Evolutionary conservation across 148 eudicot species (phyloP), one percentile per base, ranked within the genome.

Genomic region (Rheum nobile): DNA sequence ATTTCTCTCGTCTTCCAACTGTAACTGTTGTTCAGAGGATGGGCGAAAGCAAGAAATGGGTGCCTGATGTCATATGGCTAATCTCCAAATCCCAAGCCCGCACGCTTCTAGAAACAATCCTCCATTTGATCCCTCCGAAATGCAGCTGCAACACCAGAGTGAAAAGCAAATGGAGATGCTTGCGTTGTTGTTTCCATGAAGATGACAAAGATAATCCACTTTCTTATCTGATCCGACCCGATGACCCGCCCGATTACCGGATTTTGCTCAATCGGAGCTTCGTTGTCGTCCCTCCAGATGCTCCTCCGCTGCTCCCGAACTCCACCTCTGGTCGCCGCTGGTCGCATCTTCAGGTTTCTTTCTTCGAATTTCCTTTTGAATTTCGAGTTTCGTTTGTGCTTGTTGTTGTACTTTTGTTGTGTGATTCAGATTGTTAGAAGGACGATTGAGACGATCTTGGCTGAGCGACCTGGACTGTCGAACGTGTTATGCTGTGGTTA

Each of bases 401-500:
- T 57, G 61, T 8, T 54, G 28, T 7, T 52, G 22, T 16, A 6
- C 37, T 52, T 19, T 12, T 11, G 6, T 74, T 22, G 6, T 37
- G 34, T 32, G 46, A 32, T 21, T 72, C 83, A 94, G 98, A 85
- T 91, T 88, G 93, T 91, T 35, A 76, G 79, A 46, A 80, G 89
- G 83, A 79, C 81, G 34, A 86, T 86, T 50, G 86, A 89, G 76
- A 75, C 79, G 47, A 75, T 72, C 37, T 73, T 80, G 61, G 41
- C 22, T 12, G 77, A 88, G 71, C 77, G 75, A 44, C 75, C 72
- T 4, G 65, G 75, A 9, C 43, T 82, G 14, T 44, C 77, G 52
- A 89, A 91, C 83, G 83, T 88, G 59, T 80, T 94, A 46, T 91
- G 93, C 81, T 74, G 72, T 80, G 89, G 79, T 71, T 89, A 82